Percentiles rank a stretch among this genome's conserved stretches.
Evolutionary conservation across 1,284 basidiomycete genomes (phyloP).

Genomic region (Ustilago tritici): DNA sequence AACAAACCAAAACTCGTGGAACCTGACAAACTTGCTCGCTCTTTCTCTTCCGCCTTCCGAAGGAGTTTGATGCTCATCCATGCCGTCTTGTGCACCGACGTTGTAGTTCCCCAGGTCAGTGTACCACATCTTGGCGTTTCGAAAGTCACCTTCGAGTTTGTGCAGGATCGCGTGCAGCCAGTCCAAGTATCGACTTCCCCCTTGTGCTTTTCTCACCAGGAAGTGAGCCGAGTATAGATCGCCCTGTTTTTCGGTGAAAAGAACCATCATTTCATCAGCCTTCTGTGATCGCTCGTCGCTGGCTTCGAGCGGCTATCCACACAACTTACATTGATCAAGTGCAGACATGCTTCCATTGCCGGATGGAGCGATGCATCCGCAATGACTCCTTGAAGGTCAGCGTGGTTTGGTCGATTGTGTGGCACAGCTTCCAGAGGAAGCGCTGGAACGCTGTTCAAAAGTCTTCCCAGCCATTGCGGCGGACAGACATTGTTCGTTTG

Average conservation of each 20-base stretch:
- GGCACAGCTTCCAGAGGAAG: conserved; percentile 18
- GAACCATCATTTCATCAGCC: background rate
- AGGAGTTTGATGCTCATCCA: too few species aligned
- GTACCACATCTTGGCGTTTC: conserved; percentile 52
- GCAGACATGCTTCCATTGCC: conserved; percentile 31
- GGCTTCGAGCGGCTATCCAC: too few species aligned
- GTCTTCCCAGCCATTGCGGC: conserved; percentile 16
- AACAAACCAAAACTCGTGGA: conserved; percentile 25
- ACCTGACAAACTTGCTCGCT: conserved; percentile 7
- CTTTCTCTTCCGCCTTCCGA: background rate
- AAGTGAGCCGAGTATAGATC: conserved; percentile 46
- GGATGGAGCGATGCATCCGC: conserved; percentile 28
- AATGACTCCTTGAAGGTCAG: conserved; percentile 22
- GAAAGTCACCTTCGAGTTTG: conserved; percentile 42
- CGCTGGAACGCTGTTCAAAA: conserved; percentile 15
- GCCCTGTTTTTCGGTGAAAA: conserved; percentile 6
- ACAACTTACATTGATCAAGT: conserved; percentile 36
- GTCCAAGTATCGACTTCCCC: conserved; percentile 37
- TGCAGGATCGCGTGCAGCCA: conserved; percentile 46
- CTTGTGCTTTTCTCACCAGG: conserved; percentile 40
- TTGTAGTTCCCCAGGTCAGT: conserved; percentile 38
- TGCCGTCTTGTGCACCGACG: background rate
- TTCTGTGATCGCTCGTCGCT: background rate
- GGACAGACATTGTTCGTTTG: background rate
- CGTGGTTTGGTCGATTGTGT: conserved; percentile 22